Evolutionary conservation across 2,329 filamentous ascomycete genomes (phyloP).

Genomic region (Monilinia fructigena): DNA sequence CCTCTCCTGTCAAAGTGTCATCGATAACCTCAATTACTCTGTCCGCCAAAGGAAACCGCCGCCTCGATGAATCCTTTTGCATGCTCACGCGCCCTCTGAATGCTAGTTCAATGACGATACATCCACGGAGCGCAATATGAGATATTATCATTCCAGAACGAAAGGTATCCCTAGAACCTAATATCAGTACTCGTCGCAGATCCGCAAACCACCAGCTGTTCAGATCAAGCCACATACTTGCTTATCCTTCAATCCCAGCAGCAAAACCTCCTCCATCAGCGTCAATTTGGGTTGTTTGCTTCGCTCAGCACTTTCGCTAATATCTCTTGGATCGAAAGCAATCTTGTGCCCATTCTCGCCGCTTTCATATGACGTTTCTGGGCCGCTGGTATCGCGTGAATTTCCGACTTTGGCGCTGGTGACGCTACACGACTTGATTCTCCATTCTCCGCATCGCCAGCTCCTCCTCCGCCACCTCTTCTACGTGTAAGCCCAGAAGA

Average conservation of each 20-base stretch:
- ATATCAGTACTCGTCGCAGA: conserved; percentile 13
- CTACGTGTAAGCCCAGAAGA: conserved; percentile 60
- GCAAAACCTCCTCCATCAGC: conserved; percentile 95
- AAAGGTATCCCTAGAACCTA: conserved; percentile 79
- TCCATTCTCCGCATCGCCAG: conserved; percentile 62
- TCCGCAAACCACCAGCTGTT: conserved; percentile 22
- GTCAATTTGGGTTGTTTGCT: conserved; percentile 98
- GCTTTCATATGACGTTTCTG: conserved; percentile 84
- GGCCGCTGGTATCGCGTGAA: conserved; percentile 54
- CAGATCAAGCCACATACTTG: conserved; percentile 61
- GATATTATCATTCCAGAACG: conserved; percentile 99
- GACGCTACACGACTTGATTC: conserved; percentile 65
- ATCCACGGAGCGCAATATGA: conserved; percentile 93
- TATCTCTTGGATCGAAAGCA: conserved; percentile 93
- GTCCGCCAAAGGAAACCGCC: conserved; percentile 90
- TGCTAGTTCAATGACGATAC: conserved; percentile 96
- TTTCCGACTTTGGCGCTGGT: conserved; percentile 61
- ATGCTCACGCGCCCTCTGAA: conserved; percentile 96
- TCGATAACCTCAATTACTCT: conserved; percentile 96
- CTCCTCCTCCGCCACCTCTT: conserved; percentile 64
- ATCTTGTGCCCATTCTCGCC: conserved; percentile 98
- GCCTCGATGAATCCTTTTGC: conserved; percentile 91
- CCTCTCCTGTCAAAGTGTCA: conserved; percentile 93
- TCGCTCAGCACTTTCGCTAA: conserved; percentile 92
- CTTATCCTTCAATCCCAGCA: conserved; percentile 97